These are phyloP conservation scores for Trametopsis cervina DNA, from an alignment of 768 basidiomycete species.

Conservation along the genomic window DNA sequence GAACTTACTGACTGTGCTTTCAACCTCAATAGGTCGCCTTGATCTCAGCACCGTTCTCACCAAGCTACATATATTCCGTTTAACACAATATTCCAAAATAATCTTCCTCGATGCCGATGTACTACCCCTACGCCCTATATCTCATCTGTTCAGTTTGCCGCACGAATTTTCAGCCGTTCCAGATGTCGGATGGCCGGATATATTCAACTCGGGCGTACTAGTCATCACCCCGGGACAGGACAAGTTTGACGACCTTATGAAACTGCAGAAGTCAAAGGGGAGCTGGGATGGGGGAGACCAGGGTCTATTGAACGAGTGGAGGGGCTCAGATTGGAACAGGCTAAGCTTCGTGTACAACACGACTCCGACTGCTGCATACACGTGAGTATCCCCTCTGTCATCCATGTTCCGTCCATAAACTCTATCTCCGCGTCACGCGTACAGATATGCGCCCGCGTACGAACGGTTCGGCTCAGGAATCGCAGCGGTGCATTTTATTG, in stretches of 20 bases:
- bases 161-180: constrained; percentile 90
- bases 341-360: constrained; percentile 98
- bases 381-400: constrained; percentile 45
- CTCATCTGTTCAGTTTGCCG: constrained; percentile 82
- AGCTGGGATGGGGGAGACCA: constrained; percentile 99
- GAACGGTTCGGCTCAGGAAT: constrained; percentile 87
- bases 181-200: constrained; percentile 99
- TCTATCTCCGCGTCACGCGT: constrained; percentile 19
- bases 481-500: constrained; percentile 89
- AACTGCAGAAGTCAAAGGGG: constrained; percentile 69
- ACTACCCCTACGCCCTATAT: constrained; percentile 80
- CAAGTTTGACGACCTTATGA: constrained; percentile 71
- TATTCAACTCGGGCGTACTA: constrained; percentile 97
- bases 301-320: constrained; percentile 95
- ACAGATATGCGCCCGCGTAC: constrained; percentile 93
- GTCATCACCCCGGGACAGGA: constrained; percentile 77
- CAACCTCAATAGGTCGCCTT: constrained; percentile 62
- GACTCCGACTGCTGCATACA: constrained; percentile 94
- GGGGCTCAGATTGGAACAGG: constrained; percentile 79
- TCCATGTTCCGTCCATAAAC: not conserved
- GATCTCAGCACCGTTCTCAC: constrained; percentile 93
- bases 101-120: constrained; percentile 92
- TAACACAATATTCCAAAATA: constrained; percentile 78
- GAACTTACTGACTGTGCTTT: constrained; percentile 8
- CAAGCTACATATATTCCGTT: constrained; percentile 92